These are phyloP conservation scores for Coniochaeta sp. DNA, from an alignment of 2,329 filamentous ascomycete genomes.

Conservation along the genomic window DNA sequence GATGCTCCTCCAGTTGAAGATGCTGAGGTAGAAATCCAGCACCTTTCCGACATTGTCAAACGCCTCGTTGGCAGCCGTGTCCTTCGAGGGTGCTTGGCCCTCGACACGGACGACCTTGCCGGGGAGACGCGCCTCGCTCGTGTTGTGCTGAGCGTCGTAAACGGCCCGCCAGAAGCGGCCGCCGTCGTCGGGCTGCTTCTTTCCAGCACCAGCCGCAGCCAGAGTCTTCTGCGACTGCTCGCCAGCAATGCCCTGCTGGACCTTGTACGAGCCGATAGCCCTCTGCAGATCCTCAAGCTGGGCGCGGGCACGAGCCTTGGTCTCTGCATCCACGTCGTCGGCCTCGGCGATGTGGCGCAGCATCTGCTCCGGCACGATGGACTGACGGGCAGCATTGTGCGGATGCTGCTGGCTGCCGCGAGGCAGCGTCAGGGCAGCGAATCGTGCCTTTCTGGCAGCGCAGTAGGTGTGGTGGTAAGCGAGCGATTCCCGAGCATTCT, in stretches of 20 bases:
- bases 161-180: constrained; percentile 29
- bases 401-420: constrained; percentile 16
- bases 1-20: constrained; percentile 43
- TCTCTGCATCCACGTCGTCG: constrained; percentile 29
- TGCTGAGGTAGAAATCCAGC: constrained; percentile 39
- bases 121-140: constrained; percentile 29
- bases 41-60: constrained; percentile 43
- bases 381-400: constrained; percentile 10
- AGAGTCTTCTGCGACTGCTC: constrained; percentile 1
- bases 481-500: neutral
- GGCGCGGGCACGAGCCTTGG: constrained; percentile 26
- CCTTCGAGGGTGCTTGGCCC: constrained; percentile 29
- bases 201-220: neutral
- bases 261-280: constrained; percentile 23
- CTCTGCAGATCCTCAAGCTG: constrained; percentile 30
- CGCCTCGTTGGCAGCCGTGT: constrained; percentile 38
- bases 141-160: constrained; percentile 32
- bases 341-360: constrained; percentile 29
- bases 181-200: constrained; percentile 12
- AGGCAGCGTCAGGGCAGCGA: constrained; percentile 25
- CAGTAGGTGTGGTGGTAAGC: constrained; percentile 4
- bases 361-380: constrained; percentile 31
- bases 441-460: constrained; percentile 15
- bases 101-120: constrained; percentile 34
- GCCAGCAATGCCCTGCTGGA: constrained; percentile 11